These are phyloP conservation scores for Rhodotorula glutinis DNA, from an alignment of 1,284 basidiomycete species.

Conservation along the genomic window DNA sequence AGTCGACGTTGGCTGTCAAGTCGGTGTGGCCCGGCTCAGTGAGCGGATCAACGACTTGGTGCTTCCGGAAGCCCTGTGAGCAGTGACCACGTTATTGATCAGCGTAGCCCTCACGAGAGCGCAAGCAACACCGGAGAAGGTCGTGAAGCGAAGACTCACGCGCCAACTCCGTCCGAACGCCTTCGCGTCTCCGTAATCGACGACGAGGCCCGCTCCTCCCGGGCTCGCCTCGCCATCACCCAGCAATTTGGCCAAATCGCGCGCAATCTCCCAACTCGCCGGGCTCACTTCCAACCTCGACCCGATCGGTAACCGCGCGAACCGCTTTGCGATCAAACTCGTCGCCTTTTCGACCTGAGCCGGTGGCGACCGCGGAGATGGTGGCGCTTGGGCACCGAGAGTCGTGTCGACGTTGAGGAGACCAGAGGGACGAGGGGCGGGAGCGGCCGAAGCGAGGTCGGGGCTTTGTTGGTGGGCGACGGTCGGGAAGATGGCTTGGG, in stretches of 20 bases:
- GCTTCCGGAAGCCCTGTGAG: slow-evolving; percentile 77
- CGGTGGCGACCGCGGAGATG: slow-evolving; percentile 63
- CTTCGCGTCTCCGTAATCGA: slow-evolving; percentile 84
- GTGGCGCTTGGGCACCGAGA: slow-evolving; percentile 53
- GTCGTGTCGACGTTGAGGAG: slow-evolving; percentile 37
- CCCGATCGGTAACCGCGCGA: slow-evolving; percentile 63
- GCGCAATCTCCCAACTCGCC: slow-evolving; percentile 64
- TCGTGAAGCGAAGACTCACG: slow-evolving; percentile 18
- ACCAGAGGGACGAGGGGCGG: background rate
- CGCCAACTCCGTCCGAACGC: slow-evolving; percentile 65
- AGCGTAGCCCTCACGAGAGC: background rate
- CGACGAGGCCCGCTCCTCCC: slow-evolving; percentile 76
- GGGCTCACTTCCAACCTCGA: slow-evolving; percentile 75
- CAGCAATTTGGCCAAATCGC: slow-evolving; percentile 64
- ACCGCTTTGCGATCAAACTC: slow-evolving; percentile 52
- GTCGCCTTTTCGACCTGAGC: slow-evolving; percentile 46
- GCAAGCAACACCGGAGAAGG: no score
- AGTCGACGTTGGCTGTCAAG: slow-evolving; percentile 94
- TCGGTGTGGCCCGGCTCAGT: slow-evolving; percentile 81
- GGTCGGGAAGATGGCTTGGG: slow-evolving; percentile 8
- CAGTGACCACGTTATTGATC: background rate
- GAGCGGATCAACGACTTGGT: slow-evolving; percentile 82
- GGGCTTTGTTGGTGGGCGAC: slow-evolving; percentile 6
- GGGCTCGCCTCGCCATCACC: slow-evolving; percentile 58
- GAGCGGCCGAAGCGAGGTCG: background rate